These are phyloP conservation scores for Plasmopara viticola DNA, from an alignment of 352 stramenopile species.

Conservation along the genomic window DNA sequence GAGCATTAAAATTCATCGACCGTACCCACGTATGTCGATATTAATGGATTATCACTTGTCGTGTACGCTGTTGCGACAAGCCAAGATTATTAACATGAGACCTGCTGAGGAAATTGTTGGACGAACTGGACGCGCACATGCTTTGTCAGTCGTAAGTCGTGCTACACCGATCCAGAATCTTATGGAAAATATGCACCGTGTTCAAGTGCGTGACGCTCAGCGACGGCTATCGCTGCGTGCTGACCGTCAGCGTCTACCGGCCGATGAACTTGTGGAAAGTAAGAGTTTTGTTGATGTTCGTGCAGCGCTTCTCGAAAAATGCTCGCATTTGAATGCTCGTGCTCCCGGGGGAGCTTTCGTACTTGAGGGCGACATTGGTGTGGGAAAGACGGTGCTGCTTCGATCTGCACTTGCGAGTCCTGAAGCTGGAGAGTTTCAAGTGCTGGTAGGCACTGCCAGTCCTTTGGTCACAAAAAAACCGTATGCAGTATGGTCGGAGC, in stretches of 20 bases:
- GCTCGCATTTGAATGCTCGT: constrained; percentile 60
- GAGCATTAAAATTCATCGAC: constrained; percentile 83
- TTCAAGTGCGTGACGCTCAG: constrained; percentile 77
- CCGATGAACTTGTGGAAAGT: constrained; percentile 54
- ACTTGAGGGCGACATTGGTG: constrained; percentile 76
- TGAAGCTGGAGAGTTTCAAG: constrained; percentile 42
- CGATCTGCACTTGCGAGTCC: constrained; percentile 47
- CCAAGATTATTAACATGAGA: constrained; percentile 6
- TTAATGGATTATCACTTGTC: constrained; percentile 68
- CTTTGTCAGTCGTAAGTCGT: constrained; percentile 22
- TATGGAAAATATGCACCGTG: constrained; percentile 84
- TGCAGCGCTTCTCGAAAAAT: constrained; percentile 50
- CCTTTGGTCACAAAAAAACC: constrained; percentile 69
- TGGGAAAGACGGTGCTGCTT: constrained; percentile 79
- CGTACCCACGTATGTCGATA: constrained; percentile 84
- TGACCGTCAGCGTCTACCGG: constrained; percentile 36
- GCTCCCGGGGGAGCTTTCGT: constrained; percentile 62
- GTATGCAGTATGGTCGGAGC: constrained; percentile 76
- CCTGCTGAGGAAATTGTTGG: constrained; percentile 22
- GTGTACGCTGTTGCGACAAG: constrained; percentile 16
- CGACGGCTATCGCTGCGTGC: constrained; percentile 48
- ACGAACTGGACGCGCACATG: constrained; percentile 14
- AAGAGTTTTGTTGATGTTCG: constrained; percentile 51
- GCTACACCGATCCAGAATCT: constrained; percentile 61
- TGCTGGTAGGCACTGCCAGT: constrained; percentile 66